A percentile compares a stretch with the other conserved stretches of the same genome.
phyloP scores from a whole-genome alignment of 306 rosid genomes.

The Dicorynia guianensis region DNA sequence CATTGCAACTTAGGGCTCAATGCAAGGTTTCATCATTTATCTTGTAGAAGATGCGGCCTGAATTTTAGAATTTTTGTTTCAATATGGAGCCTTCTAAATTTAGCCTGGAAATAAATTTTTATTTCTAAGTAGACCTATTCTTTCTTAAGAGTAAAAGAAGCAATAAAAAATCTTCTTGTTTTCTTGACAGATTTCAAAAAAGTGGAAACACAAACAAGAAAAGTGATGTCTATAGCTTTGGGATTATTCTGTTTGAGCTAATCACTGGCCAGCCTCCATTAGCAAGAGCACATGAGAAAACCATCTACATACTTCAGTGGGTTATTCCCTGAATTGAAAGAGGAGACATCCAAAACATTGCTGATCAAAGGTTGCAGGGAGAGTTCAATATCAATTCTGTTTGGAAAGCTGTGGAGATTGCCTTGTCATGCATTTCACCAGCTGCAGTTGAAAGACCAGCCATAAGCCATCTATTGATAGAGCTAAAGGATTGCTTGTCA shows the following conservation, averaged over 20 bases:
- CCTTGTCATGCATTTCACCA: conserved; percentile 8
- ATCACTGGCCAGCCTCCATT: conserved; percentile 38
- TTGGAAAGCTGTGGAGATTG: conserved; percentile 2
- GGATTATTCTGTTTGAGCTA: conserved; percentile 50
- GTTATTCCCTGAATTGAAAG: conserved; percentile 34
- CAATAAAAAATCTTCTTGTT: conserved; percentile 1
- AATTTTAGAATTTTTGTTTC: no score
- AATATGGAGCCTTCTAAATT: not conserved
- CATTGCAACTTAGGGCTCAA: no score
- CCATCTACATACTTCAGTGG: conserved; percentile 39
- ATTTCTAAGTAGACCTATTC: not conserved
- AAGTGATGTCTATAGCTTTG: conserved; percentile 50
- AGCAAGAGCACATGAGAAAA: not conserved
- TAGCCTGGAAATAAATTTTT: no score
- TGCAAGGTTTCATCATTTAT: no score
- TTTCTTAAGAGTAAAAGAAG: not conserved
- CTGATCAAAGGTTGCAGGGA: conserved; percentile 44
- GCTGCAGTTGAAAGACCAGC: conserved; percentile 14
- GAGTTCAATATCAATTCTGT: conserved; percentile 19
- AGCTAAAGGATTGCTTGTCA: conserved; percentile 30
- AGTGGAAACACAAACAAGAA: conserved; percentile 29
- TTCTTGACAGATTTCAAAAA: conserved; percentile 5
- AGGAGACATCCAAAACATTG: conserved; percentile 37
- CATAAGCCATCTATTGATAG: conserved; percentile 12
- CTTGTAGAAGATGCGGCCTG: no score